Evolutionary conservation across 768 basidiomycete genomes (phyloP), one percentile per base, ranked within the genome.

Genomic region (Rhizopogon sp.): DNA sequence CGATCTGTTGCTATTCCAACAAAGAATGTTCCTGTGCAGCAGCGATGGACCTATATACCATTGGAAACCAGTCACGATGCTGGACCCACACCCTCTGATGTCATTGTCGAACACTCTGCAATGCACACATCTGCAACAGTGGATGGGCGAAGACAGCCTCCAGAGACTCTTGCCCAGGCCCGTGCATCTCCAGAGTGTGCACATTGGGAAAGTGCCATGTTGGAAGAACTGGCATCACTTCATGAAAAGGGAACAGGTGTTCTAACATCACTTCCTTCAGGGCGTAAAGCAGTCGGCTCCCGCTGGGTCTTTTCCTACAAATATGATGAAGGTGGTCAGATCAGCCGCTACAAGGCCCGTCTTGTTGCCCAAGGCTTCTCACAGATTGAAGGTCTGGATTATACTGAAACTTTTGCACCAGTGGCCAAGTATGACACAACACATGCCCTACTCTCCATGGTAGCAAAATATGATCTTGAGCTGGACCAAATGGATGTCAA

Each of bases 231-330:
- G 7, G 16, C 17, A 9, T 28, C 17, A 56, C 55, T 59, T 11
- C 51, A 52, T 45, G 49, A 56, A 25, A 59, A 55, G 7, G 47
- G 53, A 7, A 55, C 35, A 0, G 28, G 54, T n/a, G 43, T 5
- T 16, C 50, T 56, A 10, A 16, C 13, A 29, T 22, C 54, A 28
- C 47, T 55, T 40, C 35, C 54, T 14, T 35, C 50, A 22, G 41
- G 51, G 33, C 55, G 60, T 11, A 68, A 67, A 11, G 54, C 68
- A 0, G 56, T 76, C 0, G 60, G 56, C 2, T 66, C 64, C 33
- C 63, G 62, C 55, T 72, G 45, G 16, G 54, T 55, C 8, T 47
- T 55, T 14, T 14, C 16, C 11, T 49, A 49, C 46, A 55, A 55
- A n/a, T 28, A 41, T 55, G 35, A 50, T 31, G 16, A 50, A 50